These are phyloP conservation scores for Pythium dissimile DNA, from an alignment of 352 stramenopile species.

Conservation along the genomic window DNA sequence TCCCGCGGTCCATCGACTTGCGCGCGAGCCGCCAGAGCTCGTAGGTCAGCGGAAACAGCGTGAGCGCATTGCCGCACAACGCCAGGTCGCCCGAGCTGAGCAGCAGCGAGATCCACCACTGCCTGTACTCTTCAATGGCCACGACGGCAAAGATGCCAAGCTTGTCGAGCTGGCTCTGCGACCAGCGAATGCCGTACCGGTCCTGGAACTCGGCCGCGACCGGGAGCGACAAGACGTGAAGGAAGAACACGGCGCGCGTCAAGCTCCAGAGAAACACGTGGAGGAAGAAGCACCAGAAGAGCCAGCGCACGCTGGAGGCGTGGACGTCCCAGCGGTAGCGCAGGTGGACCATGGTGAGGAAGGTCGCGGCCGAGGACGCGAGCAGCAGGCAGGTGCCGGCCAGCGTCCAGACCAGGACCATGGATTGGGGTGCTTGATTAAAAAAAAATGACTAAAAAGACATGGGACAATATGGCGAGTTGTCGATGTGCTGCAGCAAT, in stretches of 20 bases:
- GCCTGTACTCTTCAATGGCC: conserved; percentile 15
- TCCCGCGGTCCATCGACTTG: conserved; percentile 65
- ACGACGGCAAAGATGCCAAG: conserved; percentile 43
- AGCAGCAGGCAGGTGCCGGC: not conserved
- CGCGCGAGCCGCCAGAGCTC: conserved; percentile 52
- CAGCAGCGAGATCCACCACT: conserved; percentile 28
- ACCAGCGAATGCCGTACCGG: conserved; percentile 7
- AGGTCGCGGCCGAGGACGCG: conserved; percentile 9
- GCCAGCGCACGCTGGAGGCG: conserved; percentile 46
- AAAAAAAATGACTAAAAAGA: not conserved
- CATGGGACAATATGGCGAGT: too few species aligned
- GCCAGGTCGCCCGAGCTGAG: conserved; percentile 45
- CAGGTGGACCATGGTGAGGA: conserved; percentile 18
- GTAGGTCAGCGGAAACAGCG: conserved; percentile 56
- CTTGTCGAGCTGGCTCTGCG: conserved; percentile 34
- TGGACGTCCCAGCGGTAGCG: conserved; percentile 21
- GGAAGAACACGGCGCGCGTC: conserved; percentile 37
- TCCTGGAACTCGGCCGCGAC: too few species aligned
- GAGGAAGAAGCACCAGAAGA: conserved; percentile 62
- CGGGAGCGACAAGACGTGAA: too few species aligned
- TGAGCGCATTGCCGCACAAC: conserved; percentile 51
- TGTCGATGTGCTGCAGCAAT: not conserved
- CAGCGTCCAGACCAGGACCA: conserved; percentile 3
- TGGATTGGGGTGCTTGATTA: not conserved
- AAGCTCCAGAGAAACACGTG: conserved; percentile 45